Evolutionary conservation across 305 asterid genomes (phyloP).

Genomic region (Solanum hybrid): DNA sequence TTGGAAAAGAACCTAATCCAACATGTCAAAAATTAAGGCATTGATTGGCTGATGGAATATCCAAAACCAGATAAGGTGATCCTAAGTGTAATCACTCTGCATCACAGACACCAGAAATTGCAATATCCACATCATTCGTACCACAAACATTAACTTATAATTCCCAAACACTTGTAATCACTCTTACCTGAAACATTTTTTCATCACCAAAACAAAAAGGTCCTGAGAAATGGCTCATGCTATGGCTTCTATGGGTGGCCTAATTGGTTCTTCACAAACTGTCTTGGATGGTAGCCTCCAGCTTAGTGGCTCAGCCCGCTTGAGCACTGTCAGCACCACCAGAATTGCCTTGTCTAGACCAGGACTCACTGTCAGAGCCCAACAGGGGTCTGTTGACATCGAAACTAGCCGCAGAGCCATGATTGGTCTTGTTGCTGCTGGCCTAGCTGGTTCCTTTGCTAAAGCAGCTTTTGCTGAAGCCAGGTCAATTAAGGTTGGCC

Average conservation of each 20-base stretch:
- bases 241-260: constrained; percentile 79
- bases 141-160: constrained; percentile 13
- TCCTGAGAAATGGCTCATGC: constrained; percentile 60
- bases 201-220: not conserved
- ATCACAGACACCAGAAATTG: constrained; percentile 26
- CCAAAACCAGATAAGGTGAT: constrained; percentile 58
- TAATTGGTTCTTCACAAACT: constrained; percentile 72
- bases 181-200: not conserved
- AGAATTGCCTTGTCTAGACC: constrained; percentile 32
- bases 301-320: constrained; percentile 40
- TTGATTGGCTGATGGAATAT: constrained; percentile 46
- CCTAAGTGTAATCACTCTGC: not conserved
- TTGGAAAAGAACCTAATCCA: constrained; percentile 24
- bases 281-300: constrained; percentile 76
- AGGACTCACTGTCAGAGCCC: constrained; percentile 64
- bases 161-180: not conserved
- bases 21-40: constrained; percentile 19
- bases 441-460: constrained; percentile 63
- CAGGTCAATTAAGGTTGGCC: constrained; percentile 66
- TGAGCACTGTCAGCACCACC: constrained; percentile 26
- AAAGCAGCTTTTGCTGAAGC: constrained; percentile 76
- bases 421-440: constrained; percentile 71
- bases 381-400: constrained; percentile 43
- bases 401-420: constrained; percentile 76
- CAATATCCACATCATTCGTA: constrained; percentile 20